Evolutionary conservation across 495 filamentous ascomycete genomes (phyloP), one percentile per base, ranked within the genome.

Genomic region (Barbatosphaeria neglecta): DNA sequence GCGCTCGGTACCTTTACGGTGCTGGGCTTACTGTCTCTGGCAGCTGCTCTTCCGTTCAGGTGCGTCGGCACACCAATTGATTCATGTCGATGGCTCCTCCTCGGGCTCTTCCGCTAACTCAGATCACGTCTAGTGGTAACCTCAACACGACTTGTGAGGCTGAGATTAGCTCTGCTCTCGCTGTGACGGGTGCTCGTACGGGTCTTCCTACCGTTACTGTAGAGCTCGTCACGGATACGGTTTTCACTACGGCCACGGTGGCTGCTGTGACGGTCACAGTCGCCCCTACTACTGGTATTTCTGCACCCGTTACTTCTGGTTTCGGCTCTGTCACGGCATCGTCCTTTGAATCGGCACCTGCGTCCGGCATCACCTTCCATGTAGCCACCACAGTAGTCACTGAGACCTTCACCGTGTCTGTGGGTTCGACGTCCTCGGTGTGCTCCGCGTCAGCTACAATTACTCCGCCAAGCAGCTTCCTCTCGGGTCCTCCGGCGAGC

Each of bases 141-240:
- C 16, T 45, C 11, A 27, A 51, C 24, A 35, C 55, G 2, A 63
- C 53, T 17, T 63, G 60, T 41, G 46, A 54, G 19, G 44, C 50
- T n/a, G 48, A 56, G 8, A 49, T 55, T n/a, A n/a, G n/a, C 18
- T 54, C 51, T 16, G 65, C 66, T n/a, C 54, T 67, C 37, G 62
- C 64, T 43, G 49, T 65, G 27, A 66, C 65, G 41, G 53, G 59
- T 28, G 17, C 54, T 50, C 24, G 40, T 42, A 48, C 47, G 35
- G 24, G 18, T 46, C 3, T 48, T 17, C 35, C 19, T 19, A 13
- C 64, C 7, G 54, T 57, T 18, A 45, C 62, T 25, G 15, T 61
- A 27, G 57, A 58, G 44, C 60, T 59, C 18, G 43, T 62, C 28
- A 10, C 60, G 27, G 55, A 56, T 35, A 62, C 61, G 22, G 47